These are phyloP conservation scores for Cerioporus squamosus DNA, from an alignment of 1,284 basidiomycete genomes.

Conservation along the genomic window DNA sequence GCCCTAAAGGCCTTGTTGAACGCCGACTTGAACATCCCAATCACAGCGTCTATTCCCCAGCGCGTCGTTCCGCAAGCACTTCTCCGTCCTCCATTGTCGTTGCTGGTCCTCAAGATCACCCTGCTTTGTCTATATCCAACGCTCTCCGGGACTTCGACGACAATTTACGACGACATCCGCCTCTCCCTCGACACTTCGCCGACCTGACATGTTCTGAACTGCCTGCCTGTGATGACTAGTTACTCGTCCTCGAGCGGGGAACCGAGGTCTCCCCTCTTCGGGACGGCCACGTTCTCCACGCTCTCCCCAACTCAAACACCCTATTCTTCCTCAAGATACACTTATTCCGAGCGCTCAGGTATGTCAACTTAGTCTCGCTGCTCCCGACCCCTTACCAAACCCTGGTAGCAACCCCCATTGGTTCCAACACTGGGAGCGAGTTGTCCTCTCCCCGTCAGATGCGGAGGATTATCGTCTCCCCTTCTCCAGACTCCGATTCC, in stretches of 20 bases:
- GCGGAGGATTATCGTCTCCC: constrained; percentile 47
- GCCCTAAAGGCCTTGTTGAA: constrained; percentile 24
- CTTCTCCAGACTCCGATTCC: constrained; percentile 35
- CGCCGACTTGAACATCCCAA: constrained; percentile 18
- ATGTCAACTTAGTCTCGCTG: background rate
- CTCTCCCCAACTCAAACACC: constrained; percentile 47
- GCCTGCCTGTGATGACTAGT: constrained; percentile 22
- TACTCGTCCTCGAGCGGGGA: constrained; percentile 39
- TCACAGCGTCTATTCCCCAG: constrained; percentile 5
- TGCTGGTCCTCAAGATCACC: background rate
- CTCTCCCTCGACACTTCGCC: background rate
- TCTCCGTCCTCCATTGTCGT: constrained; percentile 6
- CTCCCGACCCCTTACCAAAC: too few relatives aligned
- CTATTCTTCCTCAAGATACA: constrained; percentile 48
- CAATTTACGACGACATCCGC: constrained; percentile 1
- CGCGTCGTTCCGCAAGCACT: background rate
- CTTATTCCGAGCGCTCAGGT: constrained; percentile 35
- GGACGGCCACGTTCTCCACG: constrained; percentile 54
- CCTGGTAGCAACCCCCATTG: constrained; percentile 29
- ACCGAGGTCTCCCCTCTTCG: constrained; percentile 49
- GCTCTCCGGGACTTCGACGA: background rate
- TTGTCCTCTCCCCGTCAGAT: constrained; percentile 41
- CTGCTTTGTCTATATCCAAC: background rate
- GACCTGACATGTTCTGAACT: constrained; percentile 18
- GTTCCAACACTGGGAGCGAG: constrained; percentile 44